Evolutionary conservation across 371 early-diverging fungal species (phyloP).

Genomic region (Blakeslea trispora): DNA sequence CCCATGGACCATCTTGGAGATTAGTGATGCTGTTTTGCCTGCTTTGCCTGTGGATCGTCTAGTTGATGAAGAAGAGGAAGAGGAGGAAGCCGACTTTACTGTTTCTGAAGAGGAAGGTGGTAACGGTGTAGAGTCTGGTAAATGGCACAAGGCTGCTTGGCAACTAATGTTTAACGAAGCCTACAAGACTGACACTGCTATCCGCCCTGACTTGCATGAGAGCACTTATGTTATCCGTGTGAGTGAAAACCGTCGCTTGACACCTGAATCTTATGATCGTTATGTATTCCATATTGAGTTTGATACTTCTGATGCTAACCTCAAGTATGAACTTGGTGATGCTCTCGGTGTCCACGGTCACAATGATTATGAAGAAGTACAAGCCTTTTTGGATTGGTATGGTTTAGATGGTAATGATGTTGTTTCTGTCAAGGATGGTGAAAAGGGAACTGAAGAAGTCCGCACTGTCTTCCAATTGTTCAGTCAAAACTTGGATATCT

Average conservation of each 20-base stretch:
- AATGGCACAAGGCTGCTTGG: constrained; percentile 68
- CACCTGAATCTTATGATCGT: constrained; percentile 86
- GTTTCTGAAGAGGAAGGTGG: constrained; percentile 51
- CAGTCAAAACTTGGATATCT: constrained; percentile 83
- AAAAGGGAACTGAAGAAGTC: constrained; percentile 54
- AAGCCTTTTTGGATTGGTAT: constrained; percentile 71
- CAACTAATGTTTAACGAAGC: constrained; percentile 83
- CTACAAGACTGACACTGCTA: constrained; percentile 50
- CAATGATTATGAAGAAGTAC: constrained; percentile 78
- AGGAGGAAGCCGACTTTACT: constrained; percentile 28
- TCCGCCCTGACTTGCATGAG: constrained; percentile 71
- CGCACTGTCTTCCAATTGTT: constrained; percentile 81
- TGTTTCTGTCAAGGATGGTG: constrained; percentile 55
- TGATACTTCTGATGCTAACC: constrained; percentile 74
- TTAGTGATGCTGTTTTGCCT: constrained; percentile 39
- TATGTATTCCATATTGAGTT: constrained; percentile 96
- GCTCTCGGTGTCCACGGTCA: constrained; percentile 92
- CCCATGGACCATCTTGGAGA: constrained; percentile 57
- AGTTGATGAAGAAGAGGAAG: constrained; percentile 39
- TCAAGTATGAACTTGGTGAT: constrained; percentile 91
- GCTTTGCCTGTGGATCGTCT: constrained; percentile 36
- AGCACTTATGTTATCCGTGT: constrained; percentile 68
- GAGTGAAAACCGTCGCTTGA: constrained; percentile 78
- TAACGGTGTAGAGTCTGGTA: constrained; percentile 45
- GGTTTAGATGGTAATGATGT: constrained; percentile 69